Percentiles rank a stretch among this genome's conserved stretches.
phyloP scores from a whole-genome alignment of 169 alveolate species.

The Plasmodium sp. region DNA sequence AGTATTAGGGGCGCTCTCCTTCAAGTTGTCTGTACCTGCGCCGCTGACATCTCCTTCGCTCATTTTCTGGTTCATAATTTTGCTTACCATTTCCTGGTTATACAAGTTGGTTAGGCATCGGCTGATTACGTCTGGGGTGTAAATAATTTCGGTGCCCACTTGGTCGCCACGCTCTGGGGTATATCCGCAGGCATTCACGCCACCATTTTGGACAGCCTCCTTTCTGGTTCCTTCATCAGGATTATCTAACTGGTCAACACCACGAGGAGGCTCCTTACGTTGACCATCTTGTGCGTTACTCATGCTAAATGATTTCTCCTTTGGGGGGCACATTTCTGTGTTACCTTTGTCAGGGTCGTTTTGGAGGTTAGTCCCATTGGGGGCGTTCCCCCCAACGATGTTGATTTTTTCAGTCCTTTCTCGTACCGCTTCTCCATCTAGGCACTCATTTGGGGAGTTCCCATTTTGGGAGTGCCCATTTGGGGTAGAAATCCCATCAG shows the following conservation, averaged over 20 bases:
- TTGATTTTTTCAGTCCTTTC: not conserved
- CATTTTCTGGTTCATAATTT: constrained; percentile 25
- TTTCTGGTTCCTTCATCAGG: not conserved
- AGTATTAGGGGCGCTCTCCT: not conserved
- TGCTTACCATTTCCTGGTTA: constrained; percentile 32
- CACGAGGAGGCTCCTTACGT: not conserved
- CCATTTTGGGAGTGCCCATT: constrained; percentile 11
- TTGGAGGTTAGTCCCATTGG: not conserved
- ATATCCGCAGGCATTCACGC: no score
- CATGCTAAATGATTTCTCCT: not conserved
- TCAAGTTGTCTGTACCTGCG: not conserved
- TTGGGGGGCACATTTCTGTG: not conserved
- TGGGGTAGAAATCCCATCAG: not conserved
- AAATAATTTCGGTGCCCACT: not conserved
- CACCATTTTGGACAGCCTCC: not conserved
- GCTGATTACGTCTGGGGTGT: constrained; percentile 55
- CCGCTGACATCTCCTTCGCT: not conserved
- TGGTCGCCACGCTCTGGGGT: not conserved
- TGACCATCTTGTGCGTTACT: not conserved
- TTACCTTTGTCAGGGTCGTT: not conserved
- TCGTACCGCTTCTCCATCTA: not conserved
- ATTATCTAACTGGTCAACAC: not conserved
- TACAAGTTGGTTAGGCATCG: constrained; percentile 37
- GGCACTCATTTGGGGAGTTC: not conserved
- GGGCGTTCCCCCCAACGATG: not conserved